phyloP scores from a whole-genome alignment of 768 basidiomycete genomes.

The Lentinula boryana region DNA sequence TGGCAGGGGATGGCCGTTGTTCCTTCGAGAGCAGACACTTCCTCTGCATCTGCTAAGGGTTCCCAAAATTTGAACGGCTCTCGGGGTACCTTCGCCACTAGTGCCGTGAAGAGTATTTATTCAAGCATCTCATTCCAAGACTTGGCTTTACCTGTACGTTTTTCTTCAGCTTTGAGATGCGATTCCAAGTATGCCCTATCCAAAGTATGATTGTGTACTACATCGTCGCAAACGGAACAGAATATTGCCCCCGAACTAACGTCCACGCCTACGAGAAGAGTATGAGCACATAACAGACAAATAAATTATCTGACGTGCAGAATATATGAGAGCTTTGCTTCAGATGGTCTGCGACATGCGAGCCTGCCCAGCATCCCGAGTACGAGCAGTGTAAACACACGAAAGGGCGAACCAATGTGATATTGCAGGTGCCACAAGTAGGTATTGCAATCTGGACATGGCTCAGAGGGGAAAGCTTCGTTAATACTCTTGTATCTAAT shows the following conservation, averaged over 20 bases:
- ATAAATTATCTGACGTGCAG: conserved; percentile 40
- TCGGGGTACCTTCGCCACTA: conserved; percentile 34
- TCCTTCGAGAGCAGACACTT: conserved; percentile 40
- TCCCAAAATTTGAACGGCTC: conserved; percentile 47
- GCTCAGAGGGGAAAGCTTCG: background rate
- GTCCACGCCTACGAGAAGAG: conserved; percentile 54
- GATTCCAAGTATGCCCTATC: conserved; percentile 39
- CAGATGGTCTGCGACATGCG: conserved; percentile 56
- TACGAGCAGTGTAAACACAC: conserved; percentile 69
- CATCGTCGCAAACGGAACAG: conserved; percentile 70
- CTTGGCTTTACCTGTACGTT: conserved; percentile 57
- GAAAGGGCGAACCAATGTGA: conserved; percentile 56
- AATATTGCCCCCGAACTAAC: conserved; percentile 68
- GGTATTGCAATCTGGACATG: conserved; percentile 46
- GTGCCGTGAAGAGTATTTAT: background rate
- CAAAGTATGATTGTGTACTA: conserved; percentile 56
- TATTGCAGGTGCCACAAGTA: conserved; percentile 53
- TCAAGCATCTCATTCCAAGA: background rate
- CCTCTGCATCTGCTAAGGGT: conserved; percentile 32
- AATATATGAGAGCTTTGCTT: conserved; percentile 53
- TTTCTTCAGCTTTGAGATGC: conserved; percentile 53
- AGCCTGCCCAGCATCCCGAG: conserved; percentile 62
- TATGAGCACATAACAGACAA: background rate
- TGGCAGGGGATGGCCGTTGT: conserved; percentile 61
- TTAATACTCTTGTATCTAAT: conserved; percentile 10